Conservation (phyloP, 1,139 yeast species). For the Pichia sp. region DNA sequence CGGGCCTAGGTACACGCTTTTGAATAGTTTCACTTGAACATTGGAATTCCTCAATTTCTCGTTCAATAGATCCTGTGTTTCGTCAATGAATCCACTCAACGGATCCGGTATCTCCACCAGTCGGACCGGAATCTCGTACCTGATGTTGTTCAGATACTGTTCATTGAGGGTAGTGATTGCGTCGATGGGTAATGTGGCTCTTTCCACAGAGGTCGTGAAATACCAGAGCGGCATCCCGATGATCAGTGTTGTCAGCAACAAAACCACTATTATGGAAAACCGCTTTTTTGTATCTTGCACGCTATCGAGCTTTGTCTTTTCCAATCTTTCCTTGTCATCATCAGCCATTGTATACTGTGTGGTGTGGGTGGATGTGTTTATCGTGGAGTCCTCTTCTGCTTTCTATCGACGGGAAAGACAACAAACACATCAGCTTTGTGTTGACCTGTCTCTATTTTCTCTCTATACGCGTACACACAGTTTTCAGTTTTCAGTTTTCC, state of each 20-base stretch:
- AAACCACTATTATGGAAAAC: conserved; percentile 21
- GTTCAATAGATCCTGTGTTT: conserved; percentile 36
- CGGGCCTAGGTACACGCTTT: conserved; percentile 4
- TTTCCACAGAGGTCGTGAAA: conserved; percentile 62
- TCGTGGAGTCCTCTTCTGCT: not conserved
- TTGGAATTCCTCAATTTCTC: conserved; percentile 7
- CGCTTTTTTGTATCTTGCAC: conserved; percentile 10
- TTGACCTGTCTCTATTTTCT: not conserved
- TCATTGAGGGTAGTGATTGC: conserved; percentile 42
- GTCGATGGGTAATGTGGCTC: conserved; percentile 66
- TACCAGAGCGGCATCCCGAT: conserved; percentile 78
- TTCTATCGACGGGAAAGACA: not conserved
- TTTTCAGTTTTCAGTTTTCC: not conserved
- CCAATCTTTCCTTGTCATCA: not conserved
- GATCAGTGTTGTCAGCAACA: conserved; percentile 37
- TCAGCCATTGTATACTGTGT: not conserved
- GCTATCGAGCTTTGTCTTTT: not conserved
- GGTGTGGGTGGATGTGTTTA: not conserved
- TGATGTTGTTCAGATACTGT: conserved; percentile 16
- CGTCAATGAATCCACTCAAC: conserved; percentile 29
- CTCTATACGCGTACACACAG: not conserved
- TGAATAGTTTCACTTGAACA: conserved; percentile 5
- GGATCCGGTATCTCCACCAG: conserved; percentile 34
- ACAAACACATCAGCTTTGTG: not conserved
- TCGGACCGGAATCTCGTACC: conserved; percentile 54